Base-by-base conservation (phyloP, 108 stramenopile species). In the Cyclostephanos invisitatus region DNA sequence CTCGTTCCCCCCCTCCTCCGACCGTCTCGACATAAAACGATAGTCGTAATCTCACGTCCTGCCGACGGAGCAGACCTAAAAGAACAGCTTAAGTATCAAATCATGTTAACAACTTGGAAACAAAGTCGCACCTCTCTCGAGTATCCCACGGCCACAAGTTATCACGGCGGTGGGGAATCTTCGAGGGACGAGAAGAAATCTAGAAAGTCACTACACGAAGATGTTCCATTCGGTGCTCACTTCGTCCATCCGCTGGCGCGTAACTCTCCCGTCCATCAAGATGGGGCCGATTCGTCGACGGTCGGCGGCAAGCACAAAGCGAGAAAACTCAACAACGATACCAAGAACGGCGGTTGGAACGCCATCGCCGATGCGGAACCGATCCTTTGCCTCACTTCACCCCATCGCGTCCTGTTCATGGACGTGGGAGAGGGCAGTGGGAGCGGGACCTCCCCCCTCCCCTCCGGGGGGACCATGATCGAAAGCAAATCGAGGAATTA, bases 401-500 rank as follows among this genome's bases (percentile, higher is more conserved):
- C 68, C 20, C 78, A 80, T 53, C 67, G 72, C 46, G 78, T 80
- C 47, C 67, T 68, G 20, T 55, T 73, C 49, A 42, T 73, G 54
- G 78, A 60, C 42, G 40, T 22, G 59, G 48, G 56, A 53, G 67
- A 60, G 60, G 12, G 27, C 25, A 12, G 17, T 0, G 44, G 38
- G 15, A 42, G 1, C n/a, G 17, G 24, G 0, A 21, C 25, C 7
- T n/a, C n/a, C n/a, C n/a, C n/a, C n/a, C n/a, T n/a, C n/a, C 21
- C 25, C 1, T 28, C 47, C 27, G 59, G 40, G 5, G 60, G 22
- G 3, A 64, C 11, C 21, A 68, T 80, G 51, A 21, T 56, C 11
- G 78, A 80, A 55, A 80, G 72, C 63, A 73, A 73, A 57, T 58
- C 62, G n/a, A 80, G 67, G 66, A 80, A 51, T 42, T 80, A 80